Conservation (phyloP, 2,329 filamentous ascomycete species). For the Penicillium crustosum region DNA sequence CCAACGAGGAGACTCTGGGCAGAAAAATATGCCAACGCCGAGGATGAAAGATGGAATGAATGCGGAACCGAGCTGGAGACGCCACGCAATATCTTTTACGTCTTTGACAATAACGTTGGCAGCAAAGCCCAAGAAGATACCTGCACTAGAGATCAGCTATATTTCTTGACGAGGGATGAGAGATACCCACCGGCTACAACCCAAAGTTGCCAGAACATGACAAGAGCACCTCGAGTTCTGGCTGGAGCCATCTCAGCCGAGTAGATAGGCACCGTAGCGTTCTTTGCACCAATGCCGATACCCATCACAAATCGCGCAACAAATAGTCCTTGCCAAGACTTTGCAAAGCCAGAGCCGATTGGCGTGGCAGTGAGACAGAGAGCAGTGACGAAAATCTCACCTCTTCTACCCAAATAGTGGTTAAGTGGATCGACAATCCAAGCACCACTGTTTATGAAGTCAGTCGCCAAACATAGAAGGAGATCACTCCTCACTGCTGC, state of each 20-base stretch:
- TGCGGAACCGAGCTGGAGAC: conserved; percentile 62
- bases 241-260: conserved; percentile 56
- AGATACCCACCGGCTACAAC: conserved; percentile 20
- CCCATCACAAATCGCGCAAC: conserved; percentile 57
- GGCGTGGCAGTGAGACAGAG: conserved; percentile 65
- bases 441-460: conserved; percentile 46
- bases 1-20: conserved; percentile 32
- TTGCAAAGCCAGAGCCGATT: conserved; percentile 62
- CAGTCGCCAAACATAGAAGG: conserved; percentile 36
- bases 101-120: conserved; percentile 65
- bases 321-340: conserved; percentile 58
- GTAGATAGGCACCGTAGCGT: conserved; percentile 56
- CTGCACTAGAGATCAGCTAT: conserved; percentile 20
- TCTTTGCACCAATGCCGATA: conserved; percentile 60
- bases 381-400: conserved; percentile 62
- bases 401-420: conserved; percentile 57
- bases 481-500: conserved; percentile 42
- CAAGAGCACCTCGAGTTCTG: conserved; percentile 54
- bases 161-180: background rate
- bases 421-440: conserved; percentile 67
- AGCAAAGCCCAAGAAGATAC: conserved; percentile 64
- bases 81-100: conserved; percentile 60
- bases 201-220: conserved; percentile 55
- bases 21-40: conserved; percentile 24
- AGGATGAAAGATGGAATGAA: conserved; percentile 64